Percentiles rank a stretch among this genome's conserved stretches.
Evolutionary conservation across 495 filamentous ascomycete genomes (phyloP).

Genomic region (Lineolata rhizophorae): DNA sequence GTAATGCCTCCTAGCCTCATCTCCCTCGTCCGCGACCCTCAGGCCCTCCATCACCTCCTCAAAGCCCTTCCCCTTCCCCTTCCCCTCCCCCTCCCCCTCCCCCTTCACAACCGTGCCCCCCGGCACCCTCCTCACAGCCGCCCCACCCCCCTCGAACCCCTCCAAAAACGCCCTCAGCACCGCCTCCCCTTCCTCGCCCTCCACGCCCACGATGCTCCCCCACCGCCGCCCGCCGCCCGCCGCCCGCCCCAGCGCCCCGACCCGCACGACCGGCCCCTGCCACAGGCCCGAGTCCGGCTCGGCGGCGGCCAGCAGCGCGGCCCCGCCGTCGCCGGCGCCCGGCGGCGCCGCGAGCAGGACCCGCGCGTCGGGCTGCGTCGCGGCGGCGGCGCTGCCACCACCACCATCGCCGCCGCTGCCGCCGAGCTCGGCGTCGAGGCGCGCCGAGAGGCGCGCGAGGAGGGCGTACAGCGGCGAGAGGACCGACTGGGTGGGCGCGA

Average conservation of each 20-base stretch:
- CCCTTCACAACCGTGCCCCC: neutral
- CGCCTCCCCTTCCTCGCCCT: conserved; percentile 31
- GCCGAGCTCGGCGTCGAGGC: conserved; percentile 37
- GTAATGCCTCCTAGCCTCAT: conserved; percentile 23
- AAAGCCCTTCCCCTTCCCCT: neutral
- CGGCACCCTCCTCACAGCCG: neutral
- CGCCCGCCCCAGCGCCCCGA: no score
- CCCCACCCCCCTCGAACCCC: neutral
- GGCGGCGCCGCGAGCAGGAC: conserved; percentile 30
- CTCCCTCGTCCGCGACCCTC: conserved; percentile 6
- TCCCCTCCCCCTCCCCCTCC: neutral
- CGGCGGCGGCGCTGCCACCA: no score
- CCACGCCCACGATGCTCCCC: conserved; percentile 45
- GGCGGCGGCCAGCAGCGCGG: neutral
- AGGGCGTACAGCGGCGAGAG: conserved; percentile 63
- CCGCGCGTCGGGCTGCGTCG: conserved; percentile 63
- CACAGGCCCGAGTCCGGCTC: no score
- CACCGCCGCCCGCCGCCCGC: conserved; percentile 42
- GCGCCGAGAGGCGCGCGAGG: conserved; percentile 40
- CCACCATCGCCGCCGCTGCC: conserved; percentile 42
- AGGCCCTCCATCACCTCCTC: neutral
- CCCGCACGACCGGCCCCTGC: no score
- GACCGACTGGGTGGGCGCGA: conserved; percentile 42
- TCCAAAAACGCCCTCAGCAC: conserved; percentile 15
- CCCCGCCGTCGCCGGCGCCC: neutral